Base-by-base conservation (phyloP, 768 basidiomycete genomes). In the Kwoniella pini region DNA sequence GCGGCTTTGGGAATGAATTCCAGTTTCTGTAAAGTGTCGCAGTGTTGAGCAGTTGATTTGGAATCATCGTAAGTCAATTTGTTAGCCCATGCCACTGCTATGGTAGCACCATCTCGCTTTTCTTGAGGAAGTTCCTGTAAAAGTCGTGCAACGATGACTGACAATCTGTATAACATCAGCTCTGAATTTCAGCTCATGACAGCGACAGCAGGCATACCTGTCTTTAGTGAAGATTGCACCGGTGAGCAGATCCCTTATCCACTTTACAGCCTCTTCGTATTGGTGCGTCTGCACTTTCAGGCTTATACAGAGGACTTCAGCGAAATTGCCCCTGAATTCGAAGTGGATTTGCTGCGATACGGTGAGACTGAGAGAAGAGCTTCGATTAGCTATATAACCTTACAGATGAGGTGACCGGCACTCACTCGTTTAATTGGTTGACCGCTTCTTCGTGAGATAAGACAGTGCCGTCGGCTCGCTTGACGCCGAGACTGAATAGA, bases 381-480 rank as follows among this genome's bases (percentile, higher is more conserved):
- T 1, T 4, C 17, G 6, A 52, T 39, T 13, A 39, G 31, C 28
- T 30, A 19, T 24, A 19, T 0, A 13, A 21, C 36, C 36, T 54
- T 7, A 4, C 36, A 39, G 52, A 7, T n/a, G 13, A 30, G 10
- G 17, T 21, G 4, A 19, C 5, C 4, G n/a, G 19, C 28, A 68
- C 73, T 52, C 90, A 88, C 75, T 92, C 84, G 70, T 96, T 92
- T 1, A 99, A 85, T 63, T 85, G 85, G 77, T 94, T 88, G 62
- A 97, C 84, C 26, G 97, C 96, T 56, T 94, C 86, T 79, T 98
- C 96, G 64, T 93, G 90, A 10, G 83, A 81, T 44, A 98, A 80
- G 38, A 80, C 79, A 63, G 87, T 84, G 2, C 94, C 95, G 54
- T 82, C 81, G 39, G 84, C 81, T 30, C 87, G 82, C 48, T 81